phyloP scores from a whole-genome alignment of 495 filamentous ascomycete species.

The Xylaria flabelliformis region DNA sequence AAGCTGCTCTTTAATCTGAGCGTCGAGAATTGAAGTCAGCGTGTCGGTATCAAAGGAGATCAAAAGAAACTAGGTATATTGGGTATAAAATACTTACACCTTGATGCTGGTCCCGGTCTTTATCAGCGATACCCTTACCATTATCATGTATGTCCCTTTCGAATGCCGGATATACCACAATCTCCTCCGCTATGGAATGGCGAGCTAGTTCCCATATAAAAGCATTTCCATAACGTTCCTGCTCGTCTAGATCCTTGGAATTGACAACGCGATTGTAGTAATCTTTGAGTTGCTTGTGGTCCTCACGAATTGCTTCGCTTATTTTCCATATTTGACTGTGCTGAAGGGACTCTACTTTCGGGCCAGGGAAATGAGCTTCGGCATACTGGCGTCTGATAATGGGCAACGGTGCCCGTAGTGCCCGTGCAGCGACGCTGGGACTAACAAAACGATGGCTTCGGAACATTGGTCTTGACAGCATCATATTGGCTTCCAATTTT shows the following conservation, averaged over 20 bases:
- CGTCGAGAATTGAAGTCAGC: background rate
- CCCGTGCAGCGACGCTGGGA: background rate
- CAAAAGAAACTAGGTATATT: too few relatives aligned
- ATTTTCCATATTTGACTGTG: constrained; percentile 38
- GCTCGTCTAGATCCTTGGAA: constrained; percentile 54
- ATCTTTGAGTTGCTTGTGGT: constrained; percentile 67
- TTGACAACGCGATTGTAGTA: constrained; percentile 65
- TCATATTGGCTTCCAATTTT: background rate
- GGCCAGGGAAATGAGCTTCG: constrained; percentile 30
- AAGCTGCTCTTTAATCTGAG: constrained; percentile 68
- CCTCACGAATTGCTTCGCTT: constrained; percentile 60
- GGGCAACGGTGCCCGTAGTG: background rate
- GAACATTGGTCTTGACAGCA: constrained; percentile 14
- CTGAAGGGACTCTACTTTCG: constrained; percentile 34
- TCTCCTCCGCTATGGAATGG: constrained; percentile 69
- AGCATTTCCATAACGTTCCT: constrained; percentile 64
- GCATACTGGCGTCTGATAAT: constrained; percentile 20
- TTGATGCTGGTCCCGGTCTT: constrained; percentile 66
- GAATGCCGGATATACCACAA: constrained; percentile 72
- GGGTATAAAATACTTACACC: constrained; percentile 19
- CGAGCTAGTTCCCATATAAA: constrained; percentile 76
- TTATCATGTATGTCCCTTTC: constrained; percentile 62
- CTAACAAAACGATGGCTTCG: background rate
- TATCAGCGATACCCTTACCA: constrained; percentile 60
- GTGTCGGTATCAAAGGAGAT: background rate